phyloP scores from a whole-genome alignment of 495 filamentous ascomycete species.

The Trichoderma reesei region DNA sequence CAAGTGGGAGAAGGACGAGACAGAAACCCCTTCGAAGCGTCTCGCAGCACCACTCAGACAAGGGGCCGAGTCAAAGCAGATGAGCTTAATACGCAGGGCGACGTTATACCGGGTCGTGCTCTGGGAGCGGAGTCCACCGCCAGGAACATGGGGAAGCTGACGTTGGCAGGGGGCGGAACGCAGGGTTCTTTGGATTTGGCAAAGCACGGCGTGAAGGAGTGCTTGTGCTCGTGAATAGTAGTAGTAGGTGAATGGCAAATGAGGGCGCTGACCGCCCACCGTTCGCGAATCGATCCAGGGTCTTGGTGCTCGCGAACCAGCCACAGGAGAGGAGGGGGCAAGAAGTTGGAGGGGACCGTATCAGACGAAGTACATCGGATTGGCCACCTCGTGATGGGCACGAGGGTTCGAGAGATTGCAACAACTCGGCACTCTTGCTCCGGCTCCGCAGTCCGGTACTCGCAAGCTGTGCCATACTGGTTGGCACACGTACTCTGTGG shows the following conservation, averaged over 20 bases:
- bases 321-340: background rate
- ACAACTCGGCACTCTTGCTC: too few species aligned
- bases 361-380: background rate
- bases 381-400: background rate
- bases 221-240: too few species aligned
- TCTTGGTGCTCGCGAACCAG: background rate
- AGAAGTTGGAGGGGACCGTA: background rate
- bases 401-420: too few species aligned
- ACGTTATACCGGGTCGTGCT: background rate
- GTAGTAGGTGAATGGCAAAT: too few species aligned
- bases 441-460: too few species aligned
- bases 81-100: background rate
- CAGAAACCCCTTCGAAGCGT: background rate
- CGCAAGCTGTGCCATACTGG: too few species aligned
- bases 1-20: background rate
- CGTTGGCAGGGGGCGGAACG: background rate
- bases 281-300: background rate
- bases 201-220: background rate
- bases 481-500: too few species aligned
- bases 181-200: background rate
- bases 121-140: background rate
- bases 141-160: slow-evolving; percentile 3
- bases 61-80: background rate
- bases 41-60: background rate
- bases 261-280: background rate